Evolutionary conservation across 179 eudicot genomes (phyloP).

Genomic region (Silene vulgaris): DNA sequence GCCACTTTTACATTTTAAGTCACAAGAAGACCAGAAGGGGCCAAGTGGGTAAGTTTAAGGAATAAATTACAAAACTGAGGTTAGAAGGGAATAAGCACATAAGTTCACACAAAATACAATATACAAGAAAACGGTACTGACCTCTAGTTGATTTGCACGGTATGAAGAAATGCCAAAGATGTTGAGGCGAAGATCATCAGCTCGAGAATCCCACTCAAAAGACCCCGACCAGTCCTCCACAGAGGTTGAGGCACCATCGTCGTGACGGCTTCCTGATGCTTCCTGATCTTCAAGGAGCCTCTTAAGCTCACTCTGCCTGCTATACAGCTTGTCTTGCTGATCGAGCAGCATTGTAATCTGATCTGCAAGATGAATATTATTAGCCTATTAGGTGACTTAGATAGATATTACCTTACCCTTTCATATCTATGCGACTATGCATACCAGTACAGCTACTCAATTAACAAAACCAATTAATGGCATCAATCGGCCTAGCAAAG

Average conservation of each 20-base stretch:
- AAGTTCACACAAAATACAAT: slow-evolving; percentile 7
- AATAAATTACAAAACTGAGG: not conserved
- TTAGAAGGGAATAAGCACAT: not conserved
- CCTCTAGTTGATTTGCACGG: slow-evolving; percentile 96
- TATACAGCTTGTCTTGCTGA: slow-evolving; percentile 71
- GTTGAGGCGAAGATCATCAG: slow-evolving; percentile 73
- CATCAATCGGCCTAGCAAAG: not conserved
- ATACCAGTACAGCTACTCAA: slow-evolving; percentile 7
- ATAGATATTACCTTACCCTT: not conserved
- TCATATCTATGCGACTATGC: not conserved
- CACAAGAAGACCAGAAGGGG: not conserved
- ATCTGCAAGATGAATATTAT: slow-evolving; percentile 38
- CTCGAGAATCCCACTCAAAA: slow-evolving; percentile 85
- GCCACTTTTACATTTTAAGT: not conserved
- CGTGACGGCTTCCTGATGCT: slow-evolving; percentile 37
- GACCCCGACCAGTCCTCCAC: slow-evolving; percentile 70
- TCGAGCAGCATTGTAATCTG: slow-evolving; percentile 74
- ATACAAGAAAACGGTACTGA: slow-evolving; percentile 27
- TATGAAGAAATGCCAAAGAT: slow-evolving; percentile 76
- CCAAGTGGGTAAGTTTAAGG: not conserved
- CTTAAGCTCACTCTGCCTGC: slow-evolving; percentile 76
- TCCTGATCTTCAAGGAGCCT: slow-evolving; percentile 56
- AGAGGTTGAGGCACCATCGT: slow-evolving; percentile 42
- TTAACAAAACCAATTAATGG: not conserved
- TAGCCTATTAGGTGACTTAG: not conserved